Conservation (phyloP, 2,329 filamentous ascomycete species). For the Colletotrichum costaricense region DNA sequence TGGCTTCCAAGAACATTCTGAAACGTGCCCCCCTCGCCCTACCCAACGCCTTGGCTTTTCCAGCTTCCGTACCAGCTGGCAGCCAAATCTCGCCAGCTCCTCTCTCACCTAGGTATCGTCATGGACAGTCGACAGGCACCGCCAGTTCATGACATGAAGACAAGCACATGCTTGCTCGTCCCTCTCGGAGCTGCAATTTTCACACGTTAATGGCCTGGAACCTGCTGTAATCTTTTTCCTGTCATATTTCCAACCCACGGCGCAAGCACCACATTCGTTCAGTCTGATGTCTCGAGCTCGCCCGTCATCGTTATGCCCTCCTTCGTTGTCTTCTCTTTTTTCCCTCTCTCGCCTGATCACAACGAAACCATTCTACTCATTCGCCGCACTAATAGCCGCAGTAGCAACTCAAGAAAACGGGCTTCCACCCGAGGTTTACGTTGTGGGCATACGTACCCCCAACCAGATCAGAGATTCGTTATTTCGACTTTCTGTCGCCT, state of each 20-base stretch:
- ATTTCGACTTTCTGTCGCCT: background rate
- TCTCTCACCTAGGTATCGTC: background rate
- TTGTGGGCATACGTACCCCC: background rate
- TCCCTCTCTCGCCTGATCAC: background rate
- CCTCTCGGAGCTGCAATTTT: constrained; percentile 10
- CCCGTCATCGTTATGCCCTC: constrained; percentile 11
- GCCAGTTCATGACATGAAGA: background rate
- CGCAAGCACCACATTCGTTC: constrained; percentile 21
- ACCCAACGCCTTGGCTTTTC: constrained; percentile 28
- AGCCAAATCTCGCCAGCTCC: background rate
- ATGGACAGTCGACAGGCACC: background rate
- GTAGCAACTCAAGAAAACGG: background rate
- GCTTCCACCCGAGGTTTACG: constrained; percentile 19
- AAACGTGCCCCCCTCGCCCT: constrained; percentile 25
- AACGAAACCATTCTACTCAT: constrained; percentile 2
- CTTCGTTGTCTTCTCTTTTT: constrained; percentile 4
- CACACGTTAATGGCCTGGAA: background rate
- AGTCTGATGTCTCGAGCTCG: constrained; percentile 24
- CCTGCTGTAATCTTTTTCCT: background rate
- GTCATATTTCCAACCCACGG: constrained; percentile 24
- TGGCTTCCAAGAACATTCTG: constrained; percentile 33
- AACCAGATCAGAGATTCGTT: background rate
- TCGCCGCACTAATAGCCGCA: constrained; percentile 15
- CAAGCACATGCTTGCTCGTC: constrained; percentile 6
- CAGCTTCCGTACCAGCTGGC: constrained; percentile 7